phyloP scores from a whole-genome alignment of 768 basidiomycete species.

The Leccinum disarticulatum region DNA sequence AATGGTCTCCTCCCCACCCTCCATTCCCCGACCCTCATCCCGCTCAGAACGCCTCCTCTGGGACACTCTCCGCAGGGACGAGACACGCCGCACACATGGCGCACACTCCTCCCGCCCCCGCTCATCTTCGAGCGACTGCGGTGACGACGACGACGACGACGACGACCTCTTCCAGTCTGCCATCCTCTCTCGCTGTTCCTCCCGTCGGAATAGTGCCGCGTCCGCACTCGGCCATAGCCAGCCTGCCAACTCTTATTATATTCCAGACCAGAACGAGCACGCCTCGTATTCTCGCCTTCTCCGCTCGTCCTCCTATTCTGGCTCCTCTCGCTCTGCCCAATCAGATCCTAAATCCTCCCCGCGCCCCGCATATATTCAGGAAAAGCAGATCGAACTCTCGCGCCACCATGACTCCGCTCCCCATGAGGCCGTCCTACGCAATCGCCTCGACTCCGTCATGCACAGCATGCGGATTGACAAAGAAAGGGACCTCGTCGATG shows the following conservation, averaged over 20 bases:
- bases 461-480: constrained; percentile 30
- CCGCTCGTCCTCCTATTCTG: constrained; percentile 29
- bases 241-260: constrained; percentile 22
- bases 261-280: constrained; percentile 35
- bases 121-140: constrained; percentile 26
- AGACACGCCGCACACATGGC: constrained; percentile 35
- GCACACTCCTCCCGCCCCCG: constrained; percentile 23
- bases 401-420: constrained; percentile 38
- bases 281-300: constrained; percentile 24
- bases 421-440: constrained; percentile 54
- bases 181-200: constrained; percentile 25
- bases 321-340: constrained; percentile 26
- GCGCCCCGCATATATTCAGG: constrained; percentile 10
- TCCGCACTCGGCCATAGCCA: constrained; percentile 15
- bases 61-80: constrained; percentile 54
- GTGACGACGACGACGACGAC: constrained; percentile 29
- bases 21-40: constrained; percentile 41
- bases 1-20: constrained; percentile 11
- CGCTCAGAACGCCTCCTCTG: constrained; percentile 57
- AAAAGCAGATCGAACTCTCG: constrained; percentile 22
- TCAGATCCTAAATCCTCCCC: constrained; percentile 22
- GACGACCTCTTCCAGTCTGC: constrained; percentile 29
- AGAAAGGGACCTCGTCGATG: constrained; percentile 21
- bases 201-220: constrained; percentile 21
- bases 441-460: constrained; percentile 54